These are phyloP conservation scores for Hymenoscyphus linearis DNA, from an alignment of 2,329 filamentous ascomycete genomes.

Conservation along the genomic window DNA sequence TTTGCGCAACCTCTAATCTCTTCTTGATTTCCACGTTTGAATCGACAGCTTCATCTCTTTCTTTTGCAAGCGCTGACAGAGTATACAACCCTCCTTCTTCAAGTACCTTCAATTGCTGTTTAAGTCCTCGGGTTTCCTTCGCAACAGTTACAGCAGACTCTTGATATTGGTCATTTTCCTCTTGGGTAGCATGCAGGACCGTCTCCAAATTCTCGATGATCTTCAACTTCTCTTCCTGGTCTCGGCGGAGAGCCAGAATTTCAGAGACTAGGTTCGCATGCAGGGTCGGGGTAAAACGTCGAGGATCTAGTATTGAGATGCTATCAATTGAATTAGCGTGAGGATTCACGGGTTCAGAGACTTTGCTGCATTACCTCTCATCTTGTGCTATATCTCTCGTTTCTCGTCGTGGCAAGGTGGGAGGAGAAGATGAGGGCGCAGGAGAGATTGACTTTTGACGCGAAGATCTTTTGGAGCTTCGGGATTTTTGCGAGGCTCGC, in stretches of 20 bases:
- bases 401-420: slow-evolving; percentile 39
- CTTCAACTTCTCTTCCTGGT: slow-evolving; percentile 84
- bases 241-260: slow-evolving; percentile 78
- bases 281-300: slow-evolving; percentile 88
- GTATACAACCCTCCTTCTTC: slow-evolving; percentile 87
- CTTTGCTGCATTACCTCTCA: slow-evolving; percentile 45
- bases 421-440: slow-evolving; percentile 56
- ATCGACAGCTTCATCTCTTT: slow-evolving; percentile 80
- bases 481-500: slow-evolving; percentile 51
- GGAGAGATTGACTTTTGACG: slow-evolving; percentile 55
- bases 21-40: slow-evolving; percentile 65
- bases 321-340: slow-evolving; percentile 29
- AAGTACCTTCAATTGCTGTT: slow-evolving; percentile 78
- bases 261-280: slow-evolving; percentile 94
- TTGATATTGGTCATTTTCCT: slow-evolving; percentile 69
- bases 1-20: slow-evolving; percentile 72
- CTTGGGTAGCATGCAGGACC: slow-evolving; percentile 62
- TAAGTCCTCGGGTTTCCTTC: slow-evolving; percentile 75
- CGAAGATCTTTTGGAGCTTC: slow-evolving; percentile 45
- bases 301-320: slow-evolving; percentile 70
- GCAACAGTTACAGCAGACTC: slow-evolving; percentile 55
- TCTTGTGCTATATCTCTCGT: slow-evolving; percentile 57
- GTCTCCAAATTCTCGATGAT: slow-evolving; percentile 81
- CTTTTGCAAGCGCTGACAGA: slow-evolving; percentile 73
- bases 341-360: slow-evolving; percentile 35